These are phyloP conservation scores for Cyanidiococcus yangmingshanensis DNA, from an alignment of 23 red algal genomes.

Conservation along the genomic window DNA sequence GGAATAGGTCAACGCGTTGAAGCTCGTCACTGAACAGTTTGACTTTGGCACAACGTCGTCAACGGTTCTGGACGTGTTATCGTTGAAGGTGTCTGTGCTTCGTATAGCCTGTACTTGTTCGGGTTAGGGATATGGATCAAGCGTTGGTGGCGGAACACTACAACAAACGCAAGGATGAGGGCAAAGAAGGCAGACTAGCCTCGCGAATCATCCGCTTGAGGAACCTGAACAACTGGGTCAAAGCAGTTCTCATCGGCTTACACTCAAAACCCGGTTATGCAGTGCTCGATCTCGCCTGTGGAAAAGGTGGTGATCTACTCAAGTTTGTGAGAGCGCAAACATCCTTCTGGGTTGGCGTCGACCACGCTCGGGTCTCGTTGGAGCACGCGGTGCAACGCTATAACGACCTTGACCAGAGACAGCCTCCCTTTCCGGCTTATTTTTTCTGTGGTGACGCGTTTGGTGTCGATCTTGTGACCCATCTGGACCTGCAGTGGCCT, in stretches of 20 bases:
- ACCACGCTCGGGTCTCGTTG: constrained; percentile 54
- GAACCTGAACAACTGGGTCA: constrained; percentile 98
- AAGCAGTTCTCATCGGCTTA: constrained; percentile 66
- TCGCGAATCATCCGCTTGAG: constrained; percentile 64
- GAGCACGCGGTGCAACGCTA: constrained; percentile 47
- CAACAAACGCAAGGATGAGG: constrained; percentile 46
- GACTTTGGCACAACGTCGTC: no score
- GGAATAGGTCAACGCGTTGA: no score
- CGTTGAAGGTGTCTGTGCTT: no score
- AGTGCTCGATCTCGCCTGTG: constrained; percentile 82
- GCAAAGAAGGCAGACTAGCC: constrained; percentile 22
- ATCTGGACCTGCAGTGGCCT: constrained; percentile 14
- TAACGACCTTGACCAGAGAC: constrained; percentile 29
- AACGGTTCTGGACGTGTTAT: no score
- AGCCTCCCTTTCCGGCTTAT: constrained; percentile 34
- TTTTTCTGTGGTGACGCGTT: constrained; percentile 77
- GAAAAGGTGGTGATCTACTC: constrained; percentile 88
- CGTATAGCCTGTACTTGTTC: no score
- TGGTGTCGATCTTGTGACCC: constrained; percentile 25
- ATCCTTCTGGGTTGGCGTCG: constrained; percentile 50
- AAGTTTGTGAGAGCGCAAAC: constrained; percentile 47
- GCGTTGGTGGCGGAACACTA: constrained; percentile 57
- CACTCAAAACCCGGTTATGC: constrained; percentile 65
- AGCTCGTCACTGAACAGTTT: no score
- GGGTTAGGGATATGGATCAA: constrained; percentile 37